Evolutionary conservation across 345 rosid species (phyloP).

Genomic region (Eucalyptus tenuipes): DNA sequence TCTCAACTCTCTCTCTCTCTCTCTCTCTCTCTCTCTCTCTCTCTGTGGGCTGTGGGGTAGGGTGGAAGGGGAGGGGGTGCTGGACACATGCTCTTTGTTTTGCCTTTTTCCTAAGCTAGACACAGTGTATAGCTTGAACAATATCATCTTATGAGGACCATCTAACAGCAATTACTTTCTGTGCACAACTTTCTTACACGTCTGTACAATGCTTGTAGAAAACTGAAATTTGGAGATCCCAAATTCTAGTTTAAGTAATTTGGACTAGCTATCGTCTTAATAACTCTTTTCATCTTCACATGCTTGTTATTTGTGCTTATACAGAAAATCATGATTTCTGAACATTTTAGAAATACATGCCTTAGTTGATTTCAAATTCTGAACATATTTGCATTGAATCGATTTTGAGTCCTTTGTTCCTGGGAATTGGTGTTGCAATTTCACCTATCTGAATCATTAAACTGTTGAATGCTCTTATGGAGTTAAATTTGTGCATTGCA

Average conservation of each 20-base stretch:
- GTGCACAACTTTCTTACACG: background rate
- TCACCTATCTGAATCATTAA: background rate
- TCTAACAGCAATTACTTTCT: background rate
- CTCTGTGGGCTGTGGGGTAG: background rate
- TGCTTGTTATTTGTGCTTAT: background rate
- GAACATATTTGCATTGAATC: background rate
- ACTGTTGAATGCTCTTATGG: background rate
- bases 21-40: background rate
- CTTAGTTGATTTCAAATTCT: background rate
- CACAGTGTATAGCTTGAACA: background rate
- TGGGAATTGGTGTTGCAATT: background rate
- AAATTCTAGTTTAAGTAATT: background rate
- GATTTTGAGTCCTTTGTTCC: background rate
- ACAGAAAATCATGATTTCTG: background rate
- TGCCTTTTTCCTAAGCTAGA: background rate
- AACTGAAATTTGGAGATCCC: background rate
- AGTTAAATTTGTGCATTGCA: slow-evolving; percentile 3
- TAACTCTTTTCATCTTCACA: background rate
- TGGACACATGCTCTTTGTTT: background rate
- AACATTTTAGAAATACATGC: background rate
- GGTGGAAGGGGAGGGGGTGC: background rate
- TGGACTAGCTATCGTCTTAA: background rate
- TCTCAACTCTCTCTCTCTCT: background rate
- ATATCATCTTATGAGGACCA: background rate
- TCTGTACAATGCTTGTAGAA: background rate